Base-by-base conservation (phyloP, 176 grass and related monocot genomes). In the Elaeis guineensis region DNA sequence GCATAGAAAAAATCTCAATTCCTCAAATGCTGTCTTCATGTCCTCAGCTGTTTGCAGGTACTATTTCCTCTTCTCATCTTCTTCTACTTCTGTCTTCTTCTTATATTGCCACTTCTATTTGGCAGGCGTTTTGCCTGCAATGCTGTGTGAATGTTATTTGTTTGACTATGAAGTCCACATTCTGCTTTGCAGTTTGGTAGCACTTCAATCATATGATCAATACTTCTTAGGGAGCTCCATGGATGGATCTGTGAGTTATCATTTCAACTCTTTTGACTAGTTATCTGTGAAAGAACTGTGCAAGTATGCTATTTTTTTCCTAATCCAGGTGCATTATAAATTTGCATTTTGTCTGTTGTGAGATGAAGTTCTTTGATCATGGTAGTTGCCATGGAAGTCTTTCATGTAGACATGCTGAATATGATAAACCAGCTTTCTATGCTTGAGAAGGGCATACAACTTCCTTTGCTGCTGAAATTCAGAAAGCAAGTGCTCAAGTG, bases 211-310 rank as follows among this genome's bases (percentile, higher is more conserved):
- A 49, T 82, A 90, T 73, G 86, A 90, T 20, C 51, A 79, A 8
- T 90, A 90, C 64, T 85, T 85, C 55, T 62, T 90, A 59, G 86
- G 81, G 61, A 85, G 86, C 51, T 85, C 82, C 54, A 85, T 90
- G 86, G 78, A 90, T 79, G 86, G 86, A 85, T 90, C 64, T 24
- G 86, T 90, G 67, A 76, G 86, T 72, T 16, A 39, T 49, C 72
- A 18, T 50, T 55, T 49, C 4, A 49, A 35, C 48, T 55, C 9
- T 65, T 3, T 35, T 35, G 32, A 35, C 35, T 44, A 3, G 59
- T 55, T 50, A 25, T 60, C 17, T 72, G 39, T 62, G 54, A 26
- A 50, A 65, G 21, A 53, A 29, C 9, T 11, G 35, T 44, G 35
- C 11, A 3, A 2, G 2, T 44, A 44, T 44, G 35, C 35, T 44